These are phyloP conservation scores for Ceratobasidium sp. DNA, from an alignment of 1,284 basidiomycete genomes.

Conservation along the genomic window DNA sequence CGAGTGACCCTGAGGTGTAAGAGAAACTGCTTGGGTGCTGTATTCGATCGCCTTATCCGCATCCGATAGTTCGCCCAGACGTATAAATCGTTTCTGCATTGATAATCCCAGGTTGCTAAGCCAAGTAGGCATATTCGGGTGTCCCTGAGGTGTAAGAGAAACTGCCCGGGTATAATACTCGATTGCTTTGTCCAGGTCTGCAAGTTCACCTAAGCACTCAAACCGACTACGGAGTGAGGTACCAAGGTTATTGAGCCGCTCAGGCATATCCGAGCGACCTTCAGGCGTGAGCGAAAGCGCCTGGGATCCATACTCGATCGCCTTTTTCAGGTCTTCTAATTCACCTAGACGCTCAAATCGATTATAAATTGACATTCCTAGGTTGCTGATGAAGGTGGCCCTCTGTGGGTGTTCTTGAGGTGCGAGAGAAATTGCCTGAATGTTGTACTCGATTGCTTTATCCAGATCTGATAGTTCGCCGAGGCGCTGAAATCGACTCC, in stretches of 20 bases:
- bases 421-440: not conserved
- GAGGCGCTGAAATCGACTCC: not conserved
- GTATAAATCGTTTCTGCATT: too few species aligned
- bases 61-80: too few species aligned
- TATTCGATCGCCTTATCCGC: too few species aligned
- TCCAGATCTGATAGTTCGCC: not conserved
- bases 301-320: not conserved
- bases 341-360: not conserved
- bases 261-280: not conserved
- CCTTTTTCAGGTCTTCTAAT: not conserved
- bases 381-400: too few species aligned
- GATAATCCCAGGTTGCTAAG: too few species aligned
- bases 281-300: not conserved
- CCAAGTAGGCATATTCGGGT: too few species aligned
- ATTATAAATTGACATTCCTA: too few species aligned
- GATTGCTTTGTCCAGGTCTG: not conserved
- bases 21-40: too few species aligned
- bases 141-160: too few species aligned
- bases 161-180: not conserved
- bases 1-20: too few species aligned
- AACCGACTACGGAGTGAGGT: not conserved
- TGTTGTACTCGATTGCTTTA: not conserved
- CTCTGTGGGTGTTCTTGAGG: not conserved
- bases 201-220: not conserved
- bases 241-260: not conserved